phyloP scores from a whole-genome alignment of 257 asterid genomes.

The Lavandula angustifolia region DNA sequence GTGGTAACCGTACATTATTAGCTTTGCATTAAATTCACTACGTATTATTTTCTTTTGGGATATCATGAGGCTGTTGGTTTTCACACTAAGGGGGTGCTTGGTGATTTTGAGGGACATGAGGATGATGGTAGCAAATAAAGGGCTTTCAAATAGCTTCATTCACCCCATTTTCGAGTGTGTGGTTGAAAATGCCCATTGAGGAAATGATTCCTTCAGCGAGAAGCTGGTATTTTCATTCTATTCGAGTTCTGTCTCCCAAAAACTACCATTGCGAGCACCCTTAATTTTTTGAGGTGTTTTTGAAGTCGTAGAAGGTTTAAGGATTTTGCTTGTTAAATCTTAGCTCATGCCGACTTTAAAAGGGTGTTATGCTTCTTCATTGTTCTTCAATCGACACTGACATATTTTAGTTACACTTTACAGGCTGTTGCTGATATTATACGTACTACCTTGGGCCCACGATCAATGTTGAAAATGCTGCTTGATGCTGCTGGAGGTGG shows the following conservation, averaged over 20 bases:
- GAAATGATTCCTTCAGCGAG: neutral
- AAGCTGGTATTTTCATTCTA: neutral
- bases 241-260: neutral
- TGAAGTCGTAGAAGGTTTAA: neutral
- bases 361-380: neutral
- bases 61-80: no score
- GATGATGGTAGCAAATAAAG: neutral
- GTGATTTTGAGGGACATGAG: neutral
- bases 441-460: conserved; percentile 92
- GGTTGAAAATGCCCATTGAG: neutral
- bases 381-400: conserved; percentile 5
- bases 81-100: neutral
- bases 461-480: conserved; percentile 93
- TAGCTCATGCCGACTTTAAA: neutral
- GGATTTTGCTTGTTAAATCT: conserved; percentile 5
- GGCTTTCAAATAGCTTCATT: neutral
- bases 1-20: neutral
- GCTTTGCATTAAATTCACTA: neutral
- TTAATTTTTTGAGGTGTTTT: conserved; percentile 8
- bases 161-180: neutral
- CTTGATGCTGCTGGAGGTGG: conserved; percentile 86
- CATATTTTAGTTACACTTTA: conserved; percentile 14
- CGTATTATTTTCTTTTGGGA: neutral
- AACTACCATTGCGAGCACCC: neutral
- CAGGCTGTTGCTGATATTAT: conserved; percentile 96